Base-by-base conservation (phyloP, 768 basidiomycete species). In the Macrocybe gigantea region DNA sequence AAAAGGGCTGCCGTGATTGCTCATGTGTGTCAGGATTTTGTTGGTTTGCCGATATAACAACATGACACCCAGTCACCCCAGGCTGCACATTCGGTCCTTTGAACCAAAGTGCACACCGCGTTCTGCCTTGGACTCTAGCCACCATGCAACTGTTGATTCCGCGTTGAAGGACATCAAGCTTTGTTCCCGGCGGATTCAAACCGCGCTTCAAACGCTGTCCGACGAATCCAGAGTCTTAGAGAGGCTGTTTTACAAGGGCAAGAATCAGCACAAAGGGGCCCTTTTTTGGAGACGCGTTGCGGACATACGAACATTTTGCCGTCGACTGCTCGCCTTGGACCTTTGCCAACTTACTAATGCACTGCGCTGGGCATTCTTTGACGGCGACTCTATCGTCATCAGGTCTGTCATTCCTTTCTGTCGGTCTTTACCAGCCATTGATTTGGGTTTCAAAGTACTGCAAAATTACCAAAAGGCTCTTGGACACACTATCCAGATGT, bases 171-270 rank as follows among this genome's bases (percentile, higher is more conserved):
- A 72, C 44, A 69, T 88, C 41, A 88, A 80, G 59, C 29, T 63
- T 41, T 67, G 65, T 53, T 69, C 75, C n/a, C 78, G 82, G 32
- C 71, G 73, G 30, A 70, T 86, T 12, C 75, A 73, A 41, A 58
- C 68, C 36, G 65, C 68, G 8, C 55, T 79, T 39, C 51, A 65
- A 11, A 59, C 68, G 10, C 70, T 76, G 37, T 54, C 64, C 2
- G 71, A 77, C 29, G 85, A 88, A 55, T 60, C 79, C 5, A 74
- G 75, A 44, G 62, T 86, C 13, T 68, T 90, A 33, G 79, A 83
- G 54, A 72, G 83, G 50, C 60, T 90, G 1, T 83, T 82, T 60
- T 90, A 91, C 66, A 88, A 87, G 55, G 80, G 79, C 53, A 88
- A 85, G 58, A 91, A 89, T 54, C 88, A 92, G 56, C 85, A 87